A percentile compares a stretch with the other conserved stretches of the same genome.
Evolutionary conservation across 257 asterid species (phyloP).

Genomic region (Anisodus acutangulus): DNA sequence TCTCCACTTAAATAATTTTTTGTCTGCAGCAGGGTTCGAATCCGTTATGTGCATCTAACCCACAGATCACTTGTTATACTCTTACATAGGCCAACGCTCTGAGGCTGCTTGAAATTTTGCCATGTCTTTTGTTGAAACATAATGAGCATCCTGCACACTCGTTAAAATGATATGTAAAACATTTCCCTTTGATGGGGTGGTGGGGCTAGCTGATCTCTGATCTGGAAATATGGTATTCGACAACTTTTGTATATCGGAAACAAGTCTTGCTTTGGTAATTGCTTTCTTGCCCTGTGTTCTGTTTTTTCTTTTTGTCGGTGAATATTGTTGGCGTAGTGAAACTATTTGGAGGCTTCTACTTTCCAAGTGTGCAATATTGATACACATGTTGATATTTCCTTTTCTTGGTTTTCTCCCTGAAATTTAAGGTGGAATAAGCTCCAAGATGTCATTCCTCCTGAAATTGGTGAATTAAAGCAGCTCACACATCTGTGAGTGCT

Average conservation of each 20-base stretch:
- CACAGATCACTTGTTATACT: too few relatives aligned
- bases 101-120: too few relatives aligned
- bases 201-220: neutral
- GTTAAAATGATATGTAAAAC: neutral
- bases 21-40: too few relatives aligned
- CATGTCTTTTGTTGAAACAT: too few relatives aligned
- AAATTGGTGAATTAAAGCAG: slow-evolving; percentile 89
- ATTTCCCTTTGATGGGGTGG: neutral
- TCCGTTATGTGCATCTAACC: too few relatives aligned
- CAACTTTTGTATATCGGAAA: neutral
- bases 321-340: neutral
- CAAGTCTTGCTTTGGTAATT: neutral
- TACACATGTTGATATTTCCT: neutral
- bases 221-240: neutral
- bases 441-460: slow-evolving; percentile 95
- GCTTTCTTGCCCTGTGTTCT: neutral
- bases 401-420: slow-evolving; percentile 42
- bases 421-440: slow-evolving; percentile 97
- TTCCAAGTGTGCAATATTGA: neutral
- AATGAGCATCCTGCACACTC: neutral
- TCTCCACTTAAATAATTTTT: too few relatives aligned
- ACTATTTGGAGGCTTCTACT: neutral
- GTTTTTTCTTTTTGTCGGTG: neutral
- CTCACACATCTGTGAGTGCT: slow-evolving; percentile 81
- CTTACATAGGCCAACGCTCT: too few relatives aligned